Percentiles rank a stretch among this genome's conserved stretches.
phyloP scores from a whole-genome alignment of 176 grass and related monocot species.

The Poa annua region DNA sequence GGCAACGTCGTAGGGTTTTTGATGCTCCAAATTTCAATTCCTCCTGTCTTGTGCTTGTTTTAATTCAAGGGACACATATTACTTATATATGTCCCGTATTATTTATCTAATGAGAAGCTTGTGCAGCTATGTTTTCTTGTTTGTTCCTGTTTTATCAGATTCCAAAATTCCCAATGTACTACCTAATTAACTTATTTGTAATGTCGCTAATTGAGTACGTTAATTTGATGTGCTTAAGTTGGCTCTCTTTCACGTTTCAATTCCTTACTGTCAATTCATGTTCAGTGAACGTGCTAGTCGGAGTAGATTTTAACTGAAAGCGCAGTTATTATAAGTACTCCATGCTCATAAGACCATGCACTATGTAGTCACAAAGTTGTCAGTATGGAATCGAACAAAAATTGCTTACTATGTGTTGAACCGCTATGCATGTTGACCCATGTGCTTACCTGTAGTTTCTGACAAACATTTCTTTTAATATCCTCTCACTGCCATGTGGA shows the following conservation, averaged over 20 bases:
- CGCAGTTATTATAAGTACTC: no score
- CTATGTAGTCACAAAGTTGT: no score
- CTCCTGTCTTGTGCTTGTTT: conserved; percentile 27
- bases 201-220: not conserved
- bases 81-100: not conserved
- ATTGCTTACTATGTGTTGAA: no score
- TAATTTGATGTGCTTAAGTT: not conserved
- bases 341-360: no score
- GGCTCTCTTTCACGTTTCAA: not conserved
- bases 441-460: no score
- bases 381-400: no score
- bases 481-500: no score
- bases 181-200: not conserved
- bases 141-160: not conserved
- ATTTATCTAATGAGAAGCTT: not conserved
- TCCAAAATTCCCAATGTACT: not conserved
- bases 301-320: no score
- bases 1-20: conserved; percentile 2
- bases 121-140: not conserved
- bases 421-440: no score
- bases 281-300: not conserved
- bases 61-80: not conserved
- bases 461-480: no score
- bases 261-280: not conserved
- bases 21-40: not conserved